Evolutionary conservation across 371 early-diverging fungal species (phyloP).

Genomic region (Apophysomyces sp.): DNA sequence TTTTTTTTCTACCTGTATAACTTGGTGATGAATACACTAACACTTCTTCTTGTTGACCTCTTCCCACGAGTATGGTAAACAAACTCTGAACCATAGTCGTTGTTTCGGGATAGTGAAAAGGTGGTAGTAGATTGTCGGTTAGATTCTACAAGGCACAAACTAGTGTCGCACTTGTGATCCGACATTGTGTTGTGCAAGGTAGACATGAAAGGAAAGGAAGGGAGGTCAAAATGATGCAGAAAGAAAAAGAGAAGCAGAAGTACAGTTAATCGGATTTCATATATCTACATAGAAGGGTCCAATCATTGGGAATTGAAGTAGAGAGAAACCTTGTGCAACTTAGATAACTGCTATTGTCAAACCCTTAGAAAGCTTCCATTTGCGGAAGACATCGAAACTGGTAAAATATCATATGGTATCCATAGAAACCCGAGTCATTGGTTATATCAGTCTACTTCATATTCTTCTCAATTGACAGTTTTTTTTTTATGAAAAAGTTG

Average conservation of each 20-base stretch:
- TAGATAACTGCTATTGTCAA: conserved; percentile 1
- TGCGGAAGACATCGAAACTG: background rate
- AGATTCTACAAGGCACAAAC: background rate
- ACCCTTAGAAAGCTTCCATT: background rate
- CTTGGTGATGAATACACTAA: conserved; percentile 29
- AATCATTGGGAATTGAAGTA: background rate
- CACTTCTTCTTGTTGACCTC: conserved; percentile 7
- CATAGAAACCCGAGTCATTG: too few relatives aligned
- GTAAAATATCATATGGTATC: too few relatives aligned
- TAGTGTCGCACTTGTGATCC: background rate
- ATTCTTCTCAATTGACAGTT: too few relatives aligned
- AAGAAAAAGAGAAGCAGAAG: background rate
- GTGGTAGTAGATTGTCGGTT: background rate
- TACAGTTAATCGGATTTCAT: background rate
- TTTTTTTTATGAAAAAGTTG: background rate
- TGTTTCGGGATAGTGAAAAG: background rate
- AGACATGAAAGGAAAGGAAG: background rate
- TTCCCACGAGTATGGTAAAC: background rate
- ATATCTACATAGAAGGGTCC: background rate
- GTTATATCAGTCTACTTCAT: too few relatives aligned
- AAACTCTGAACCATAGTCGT: background rate
- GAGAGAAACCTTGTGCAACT: conserved; percentile 3
- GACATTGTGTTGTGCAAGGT: background rate
- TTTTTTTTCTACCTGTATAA: conserved; percentile 17
- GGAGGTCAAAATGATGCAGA: background rate